phyloP scores from a whole-genome alignment of 306 rosid species.

The Fragaria iinumae region DNA sequence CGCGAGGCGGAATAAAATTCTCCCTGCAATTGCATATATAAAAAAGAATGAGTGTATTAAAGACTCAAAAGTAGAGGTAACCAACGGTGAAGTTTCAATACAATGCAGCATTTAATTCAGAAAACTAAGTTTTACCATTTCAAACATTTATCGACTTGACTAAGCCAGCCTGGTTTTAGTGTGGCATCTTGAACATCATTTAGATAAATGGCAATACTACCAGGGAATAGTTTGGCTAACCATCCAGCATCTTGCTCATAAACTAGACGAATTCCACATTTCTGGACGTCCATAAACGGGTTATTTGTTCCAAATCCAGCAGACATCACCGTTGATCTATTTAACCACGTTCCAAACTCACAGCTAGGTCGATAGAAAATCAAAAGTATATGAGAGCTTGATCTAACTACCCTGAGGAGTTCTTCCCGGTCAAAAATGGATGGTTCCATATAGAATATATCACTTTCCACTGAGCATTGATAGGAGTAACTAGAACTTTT shows the following conservation, averaged over 20 bases:
- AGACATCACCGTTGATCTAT: neutral
- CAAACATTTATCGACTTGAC: too few species aligned
- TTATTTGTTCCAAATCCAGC: neutral
- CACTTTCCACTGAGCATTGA: neutral
- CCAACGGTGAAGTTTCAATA: too few species aligned
- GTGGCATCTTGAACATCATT: neutral
- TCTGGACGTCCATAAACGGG: neutral
- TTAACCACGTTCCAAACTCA: neutral
- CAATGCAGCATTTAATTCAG: neutral
- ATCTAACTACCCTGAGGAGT: too few species aligned
- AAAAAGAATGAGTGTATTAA: too few species aligned
- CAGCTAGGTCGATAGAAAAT: neutral
- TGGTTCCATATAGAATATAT: neutral
- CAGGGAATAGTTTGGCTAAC: neutral
- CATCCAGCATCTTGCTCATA: too few species aligned
- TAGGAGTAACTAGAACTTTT: neutral
- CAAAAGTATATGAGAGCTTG: neutral
- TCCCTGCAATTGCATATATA: neutral
- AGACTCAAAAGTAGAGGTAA: too few species aligned
- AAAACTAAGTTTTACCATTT: conserved; percentile 6
- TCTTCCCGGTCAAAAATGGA: too few species aligned
- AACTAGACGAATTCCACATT: neutral
- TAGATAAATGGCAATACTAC: neutral
- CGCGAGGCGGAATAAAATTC: neutral
- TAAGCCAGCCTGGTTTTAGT: neutral